A percentile compares a stretch with the other conserved stretches of the same genome.
These are phyloP conservation scores for Fusarium chaquense DNA, from an alignment of 2,329 filamentous ascomycete genomes.

Conservation along the genomic window DNA sequence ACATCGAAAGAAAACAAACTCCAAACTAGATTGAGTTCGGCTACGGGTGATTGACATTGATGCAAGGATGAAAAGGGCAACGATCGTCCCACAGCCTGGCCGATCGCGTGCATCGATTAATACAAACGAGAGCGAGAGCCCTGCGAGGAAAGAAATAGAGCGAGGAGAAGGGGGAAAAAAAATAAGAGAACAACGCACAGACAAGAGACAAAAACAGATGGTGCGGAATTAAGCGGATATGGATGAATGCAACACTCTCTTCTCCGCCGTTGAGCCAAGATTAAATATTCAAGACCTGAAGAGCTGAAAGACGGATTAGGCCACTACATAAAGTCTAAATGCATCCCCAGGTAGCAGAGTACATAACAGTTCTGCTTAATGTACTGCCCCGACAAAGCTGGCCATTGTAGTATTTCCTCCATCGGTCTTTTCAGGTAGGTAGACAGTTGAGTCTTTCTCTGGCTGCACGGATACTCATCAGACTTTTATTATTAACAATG, in stretches of 20 bases:
- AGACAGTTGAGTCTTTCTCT: not conserved
- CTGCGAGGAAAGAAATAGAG: not conserved
- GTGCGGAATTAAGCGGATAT: conserved; percentile 2
- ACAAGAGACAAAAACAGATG: conserved; percentile 2
- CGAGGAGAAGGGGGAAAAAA: not conserved
- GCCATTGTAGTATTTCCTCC: not conserved
- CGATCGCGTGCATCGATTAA: conserved; percentile 35
- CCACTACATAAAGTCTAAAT: not conserved
- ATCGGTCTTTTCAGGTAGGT: not conserved
- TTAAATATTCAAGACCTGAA: not conserved
- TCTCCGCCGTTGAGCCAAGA: conserved; percentile 16
- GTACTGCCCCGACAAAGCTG: not conserved
- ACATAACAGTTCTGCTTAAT: not conserved
- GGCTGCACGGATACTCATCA: not conserved
- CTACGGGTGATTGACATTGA: conserved; percentile 33
- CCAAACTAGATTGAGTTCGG: conserved; percentile 23
- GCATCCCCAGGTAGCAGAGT: not conserved
- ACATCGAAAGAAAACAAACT: conserved; percentile 20
- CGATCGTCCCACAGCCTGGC: conserved; percentile 25
- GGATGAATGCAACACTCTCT: conserved; percentile 1
- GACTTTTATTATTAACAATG: not conserved
- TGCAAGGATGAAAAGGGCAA: conserved; percentile 16
- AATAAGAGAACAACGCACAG: conserved; percentile 20
- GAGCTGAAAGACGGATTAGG: not conserved
- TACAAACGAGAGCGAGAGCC: conserved; percentile 3